phyloP scores from a whole-genome alignment of 345 rosid species.

The Eucalyptus melliodora region DNA sequence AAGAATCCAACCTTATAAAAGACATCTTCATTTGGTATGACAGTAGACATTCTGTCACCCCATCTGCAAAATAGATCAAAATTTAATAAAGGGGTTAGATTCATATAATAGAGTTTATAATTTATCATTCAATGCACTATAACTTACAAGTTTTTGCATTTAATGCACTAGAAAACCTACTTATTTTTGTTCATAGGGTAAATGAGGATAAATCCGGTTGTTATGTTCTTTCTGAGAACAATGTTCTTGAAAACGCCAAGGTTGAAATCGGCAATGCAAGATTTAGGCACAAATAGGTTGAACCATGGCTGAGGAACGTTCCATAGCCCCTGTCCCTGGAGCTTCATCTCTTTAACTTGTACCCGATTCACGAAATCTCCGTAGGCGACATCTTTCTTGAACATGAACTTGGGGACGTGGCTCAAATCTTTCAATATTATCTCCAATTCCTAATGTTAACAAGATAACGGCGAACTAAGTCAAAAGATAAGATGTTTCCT shows the following conservation, averaged over 20 bases:
- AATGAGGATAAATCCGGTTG: not conserved
- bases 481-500: not conserved
- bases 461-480: not conserved
- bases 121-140: too few relatives aligned
- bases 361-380: conserved; percentile 21
- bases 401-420: conserved; percentile 3
- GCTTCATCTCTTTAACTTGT: conserved; percentile 4
- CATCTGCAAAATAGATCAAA: too few relatives aligned
- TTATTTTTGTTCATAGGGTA: not conserved
- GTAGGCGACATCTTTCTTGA: conserved; percentile 10
- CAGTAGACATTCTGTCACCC: too few relatives aligned
- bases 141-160: too few relatives aligned
- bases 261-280: conserved; percentile 19
- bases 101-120: too few relatives aligned
- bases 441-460: not conserved
- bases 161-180: too few relatives aligned
- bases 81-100: too few relatives aligned
- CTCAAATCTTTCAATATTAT: not conserved
- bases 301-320: conserved; percentile 37
- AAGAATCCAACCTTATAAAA: too few relatives aligned
- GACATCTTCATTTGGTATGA: too few relatives aligned
- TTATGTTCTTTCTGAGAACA: conserved; percentile 5
- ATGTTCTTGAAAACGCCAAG: conserved; percentile 18
- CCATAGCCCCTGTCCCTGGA: not conserved
- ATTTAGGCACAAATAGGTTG: conserved; percentile 21